phyloP scores from a whole-genome alignment of 768 basidiomycete species.

The Suillus fuscotomentosus region DNA sequence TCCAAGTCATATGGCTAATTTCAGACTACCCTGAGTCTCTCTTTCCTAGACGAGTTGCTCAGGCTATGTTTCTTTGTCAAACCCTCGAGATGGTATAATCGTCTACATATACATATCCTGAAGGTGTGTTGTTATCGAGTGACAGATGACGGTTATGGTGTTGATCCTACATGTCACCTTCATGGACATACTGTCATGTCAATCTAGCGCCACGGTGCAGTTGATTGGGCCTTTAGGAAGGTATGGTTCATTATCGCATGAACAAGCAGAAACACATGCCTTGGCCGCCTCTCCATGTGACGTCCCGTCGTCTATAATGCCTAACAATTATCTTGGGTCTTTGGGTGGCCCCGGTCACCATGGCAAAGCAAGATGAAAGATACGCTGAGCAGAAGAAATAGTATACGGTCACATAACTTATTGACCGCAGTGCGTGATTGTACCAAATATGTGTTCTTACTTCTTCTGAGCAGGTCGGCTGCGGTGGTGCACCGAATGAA shows the following conservation, averaged over 20 bases:
- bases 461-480: background rate
- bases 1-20: slow-evolving; percentile 1
- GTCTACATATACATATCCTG: no score
- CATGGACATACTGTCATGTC: no score
- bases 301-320: background rate
- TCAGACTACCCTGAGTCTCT: slow-evolving; percentile 2
- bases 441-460: background rate
- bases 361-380: background rate
- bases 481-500: background rate
- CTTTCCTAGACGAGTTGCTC: slow-evolving; percentile 3
- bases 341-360: background rate
- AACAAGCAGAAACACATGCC: background rate
- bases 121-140: no score
- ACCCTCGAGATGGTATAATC: no score
- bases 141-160: background rate
- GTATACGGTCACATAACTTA: background rate
- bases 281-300: background rate
- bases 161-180: background rate
- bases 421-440: background rate
- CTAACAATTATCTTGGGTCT: background rate
- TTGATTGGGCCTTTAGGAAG: background rate
- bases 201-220: no score
- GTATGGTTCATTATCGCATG: background rate
- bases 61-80: slow-evolving; percentile 3
- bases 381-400: background rate